Conservation (phyloP, 352 stramenopile genomes). For the Globisporangium yorkense region DNA sequence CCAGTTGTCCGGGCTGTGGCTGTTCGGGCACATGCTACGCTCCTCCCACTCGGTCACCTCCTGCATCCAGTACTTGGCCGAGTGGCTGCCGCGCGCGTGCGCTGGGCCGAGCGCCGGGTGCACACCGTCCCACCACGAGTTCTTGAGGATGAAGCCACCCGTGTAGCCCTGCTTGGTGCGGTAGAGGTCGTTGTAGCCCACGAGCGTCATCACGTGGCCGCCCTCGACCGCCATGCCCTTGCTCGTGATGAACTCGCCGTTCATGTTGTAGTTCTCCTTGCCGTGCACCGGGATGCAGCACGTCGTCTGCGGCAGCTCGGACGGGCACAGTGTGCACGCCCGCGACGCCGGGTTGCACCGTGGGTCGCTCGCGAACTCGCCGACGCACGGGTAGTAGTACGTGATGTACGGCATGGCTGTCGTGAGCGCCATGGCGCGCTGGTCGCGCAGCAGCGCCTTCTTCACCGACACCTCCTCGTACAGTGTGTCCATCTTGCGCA, state of each 20-base stretch:
- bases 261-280: slow-evolving; percentile 56
- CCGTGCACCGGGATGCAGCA: slow-evolving; percentile 45
- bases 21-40: slow-evolving; percentile 63
- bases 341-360: slow-evolving; percentile 48
- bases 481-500: slow-evolving; percentile 43
- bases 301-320: slow-evolving; percentile 38
- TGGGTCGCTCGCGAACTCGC: slow-evolving; percentile 32
- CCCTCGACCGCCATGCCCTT: slow-evolving; percentile 42
- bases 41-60: slow-evolving; percentile 69
- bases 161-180: slow-evolving; percentile 54
- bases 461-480: slow-evolving; percentile 40
- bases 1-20: slow-evolving; percentile 65
- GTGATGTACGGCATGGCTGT: slow-evolving; percentile 52
- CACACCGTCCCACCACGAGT: slow-evolving; percentile 69
- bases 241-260: slow-evolving; percentile 58
- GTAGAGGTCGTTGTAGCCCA: slow-evolving; percentile 64
- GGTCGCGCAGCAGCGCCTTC: slow-evolving; percentile 28
- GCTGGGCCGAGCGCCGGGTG: slow-evolving; percentile 47
- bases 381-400: slow-evolving; percentile 60
- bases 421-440: slow-evolving; percentile 44
- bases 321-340: slow-evolving; percentile 44
- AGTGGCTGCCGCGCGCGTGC: slow-evolving; percentile 60
- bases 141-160: slow-evolving; percentile 70
- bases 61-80: slow-evolving; percentile 66
- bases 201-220: slow-evolving; percentile 67